Percentiles rank a stretch among this genome's conserved stretches.
These are phyloP conservation scores for Diaporthe sp. DNA, from an alignment of 2,329 filamentous ascomycete genomes.

Conservation along the genomic window DNA sequence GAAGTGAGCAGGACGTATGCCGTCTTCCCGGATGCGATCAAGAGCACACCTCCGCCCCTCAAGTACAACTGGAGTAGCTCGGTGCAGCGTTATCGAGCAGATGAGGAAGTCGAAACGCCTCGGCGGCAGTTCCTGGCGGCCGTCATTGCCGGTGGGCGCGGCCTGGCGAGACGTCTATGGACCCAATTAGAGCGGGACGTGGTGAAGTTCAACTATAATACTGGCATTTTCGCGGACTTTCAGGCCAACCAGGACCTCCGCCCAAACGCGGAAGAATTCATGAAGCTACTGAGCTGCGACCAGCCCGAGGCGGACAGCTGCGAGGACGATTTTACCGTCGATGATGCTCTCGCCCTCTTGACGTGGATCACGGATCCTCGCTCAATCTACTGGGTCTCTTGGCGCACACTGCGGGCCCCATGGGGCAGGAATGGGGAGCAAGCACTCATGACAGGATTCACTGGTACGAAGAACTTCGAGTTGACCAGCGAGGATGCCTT, in stretches of 20 bases:
- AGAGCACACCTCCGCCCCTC: background rate
- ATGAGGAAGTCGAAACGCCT: background rate
- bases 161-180: background rate
- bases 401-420: background rate
- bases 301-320: fast-evolving
- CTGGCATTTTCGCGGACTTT: background rate
- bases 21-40: background rate
- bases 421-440: background rate
- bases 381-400: background rate
- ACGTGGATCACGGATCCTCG: background rate
- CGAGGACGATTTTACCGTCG: background rate
- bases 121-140: slow-evolving; percentile 8
- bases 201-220: background rate
- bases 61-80: background rate
- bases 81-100: background rate
- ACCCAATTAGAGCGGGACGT: background rate
- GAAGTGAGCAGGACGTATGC: background rate
- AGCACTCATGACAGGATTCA: background rate
- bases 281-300: fast-evolving
- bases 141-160: background rate
- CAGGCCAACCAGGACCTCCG: background rate
- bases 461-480: background rate
- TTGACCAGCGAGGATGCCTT: fast-evolving
- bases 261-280: background rate
- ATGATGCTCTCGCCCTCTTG: background rate